Conservation (phyloP, 2,329 filamentous ascomycete genomes). For the Fusarium acutatum region DNA sequence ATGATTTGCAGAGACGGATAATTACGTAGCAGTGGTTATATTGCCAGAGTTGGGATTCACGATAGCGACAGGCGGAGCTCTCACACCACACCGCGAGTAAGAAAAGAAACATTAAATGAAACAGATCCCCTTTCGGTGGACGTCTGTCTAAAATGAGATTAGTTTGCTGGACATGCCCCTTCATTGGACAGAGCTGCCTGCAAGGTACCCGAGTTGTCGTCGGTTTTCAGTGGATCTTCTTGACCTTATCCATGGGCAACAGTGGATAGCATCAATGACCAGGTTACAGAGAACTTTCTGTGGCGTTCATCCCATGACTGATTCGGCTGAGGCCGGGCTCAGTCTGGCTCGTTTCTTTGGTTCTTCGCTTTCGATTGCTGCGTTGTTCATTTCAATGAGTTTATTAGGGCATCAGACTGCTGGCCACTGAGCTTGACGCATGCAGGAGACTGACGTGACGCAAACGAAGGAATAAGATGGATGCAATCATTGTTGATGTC, state of each 20-base stretch:
- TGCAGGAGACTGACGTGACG: not conserved
- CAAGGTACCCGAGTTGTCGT: conserved; percentile 36
- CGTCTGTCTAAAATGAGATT: conserved; percentile 13
- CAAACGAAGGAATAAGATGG: conserved; percentile 8
- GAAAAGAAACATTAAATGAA: conserved; percentile 39
- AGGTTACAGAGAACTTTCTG: conserved; percentile 10
- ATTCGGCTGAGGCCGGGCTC: conserved; percentile 15
- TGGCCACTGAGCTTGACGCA: conserved; percentile 15
- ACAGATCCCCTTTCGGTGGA: conserved; percentile 37
- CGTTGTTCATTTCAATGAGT: conserved; percentile 19
- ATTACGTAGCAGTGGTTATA: conserved; percentile 13
- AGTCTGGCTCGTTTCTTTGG: conserved; percentile 19
- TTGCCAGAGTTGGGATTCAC: conserved; percentile 5
- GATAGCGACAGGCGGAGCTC: conserved; percentile 32
- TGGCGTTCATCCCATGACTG: conserved; percentile 30
- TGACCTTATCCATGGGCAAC: not conserved
- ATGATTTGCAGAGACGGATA: conserved; percentile 22
- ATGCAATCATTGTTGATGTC: not conserved
- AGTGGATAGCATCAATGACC: conserved; percentile 3
- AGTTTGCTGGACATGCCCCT: conserved; percentile 9
- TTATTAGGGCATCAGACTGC: not conserved
- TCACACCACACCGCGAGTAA: conserved; percentile 24
- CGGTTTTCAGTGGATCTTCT: conserved; percentile 19
- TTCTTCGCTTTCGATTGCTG: conserved; percentile 9
- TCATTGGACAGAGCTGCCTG: conserved; percentile 32